Percentiles rank a stretch among this genome's conserved stretches.
Conservation (phyloP, 2,329 filamentous ascomycete genomes). For the Fusarium sp. region DNA sequence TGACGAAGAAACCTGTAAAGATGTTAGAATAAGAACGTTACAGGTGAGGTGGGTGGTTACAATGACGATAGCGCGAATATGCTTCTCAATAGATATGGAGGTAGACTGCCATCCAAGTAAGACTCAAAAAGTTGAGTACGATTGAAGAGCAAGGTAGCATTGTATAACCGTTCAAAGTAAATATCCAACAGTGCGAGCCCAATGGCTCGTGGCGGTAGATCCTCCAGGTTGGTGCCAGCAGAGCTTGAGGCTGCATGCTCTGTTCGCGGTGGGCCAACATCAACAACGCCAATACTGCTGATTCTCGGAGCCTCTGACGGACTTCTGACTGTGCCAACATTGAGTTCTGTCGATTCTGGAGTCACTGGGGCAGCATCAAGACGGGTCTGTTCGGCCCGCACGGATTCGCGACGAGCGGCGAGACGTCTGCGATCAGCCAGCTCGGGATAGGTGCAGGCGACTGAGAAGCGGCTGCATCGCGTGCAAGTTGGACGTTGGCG, state of each 20-base stretch:
- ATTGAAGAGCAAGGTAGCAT: not conserved
- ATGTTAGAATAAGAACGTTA: fast-evolving
- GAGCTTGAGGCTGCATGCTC: not conserved
- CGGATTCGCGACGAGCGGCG: not conserved
- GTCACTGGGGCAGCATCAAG: not conserved
- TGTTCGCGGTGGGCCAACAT: fast-evolving
- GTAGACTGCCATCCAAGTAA: not conserved
- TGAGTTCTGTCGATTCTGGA: not conserved
- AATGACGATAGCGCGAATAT: not conserved
- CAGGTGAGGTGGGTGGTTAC: not conserved
- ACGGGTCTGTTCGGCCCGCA: not conserved
- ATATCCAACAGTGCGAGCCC: not conserved
- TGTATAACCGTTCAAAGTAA: not conserved
- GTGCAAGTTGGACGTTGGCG: not conserved
- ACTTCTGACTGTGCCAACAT: not conserved
- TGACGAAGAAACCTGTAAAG: not conserved
- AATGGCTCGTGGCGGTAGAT: not conserved
- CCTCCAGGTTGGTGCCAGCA: fast-evolving
- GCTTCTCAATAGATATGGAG: not conserved
- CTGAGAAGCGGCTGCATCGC: not conserved
- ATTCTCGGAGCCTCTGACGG: not conserved
- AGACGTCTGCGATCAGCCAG: not conserved
- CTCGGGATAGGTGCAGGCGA: not conserved
- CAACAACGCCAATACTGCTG: not conserved
- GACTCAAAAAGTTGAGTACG: not conserved